Evolutionary conservation across 2,329 filamentous ascomycete genomes (phyloP), one percentile per base, ranked within the genome.

Genomic region (Chaetomium globosum): DNA sequence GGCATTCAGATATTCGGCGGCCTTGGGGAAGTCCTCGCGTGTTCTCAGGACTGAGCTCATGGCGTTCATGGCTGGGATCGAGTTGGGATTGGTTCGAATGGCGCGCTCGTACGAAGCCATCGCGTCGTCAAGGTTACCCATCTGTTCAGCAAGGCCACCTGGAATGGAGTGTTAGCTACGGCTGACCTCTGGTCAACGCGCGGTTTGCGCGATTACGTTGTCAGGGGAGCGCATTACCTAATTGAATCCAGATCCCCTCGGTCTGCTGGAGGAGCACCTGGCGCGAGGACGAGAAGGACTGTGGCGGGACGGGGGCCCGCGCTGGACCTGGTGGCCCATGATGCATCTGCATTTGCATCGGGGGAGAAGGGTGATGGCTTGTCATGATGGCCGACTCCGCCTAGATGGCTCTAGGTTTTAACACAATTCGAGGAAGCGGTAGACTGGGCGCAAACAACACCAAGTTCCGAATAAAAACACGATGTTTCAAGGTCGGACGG

Each of bases 11-110:
- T 94, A 98, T 74, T 98, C 94, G 60, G 97, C 90, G 0, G 95
- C 95, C 75, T 95, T 95, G 53, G 91, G 89, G 73, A 97, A 99
- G 53, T 96, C 91, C 76, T 98, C 95, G 74, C 93, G 92, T 46
- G 91, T 93, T 71, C 96, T 89, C 67, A 97, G 83, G 67, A 98
- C 95, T 76, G 91, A 87, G 65, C 93, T 95, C 70, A 98, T 97
- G 67, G 93, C 91, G 72, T 93, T 96, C 91, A 98, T 94, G 33
- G 95, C 95, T 0, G 88, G 86, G 58, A 95, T 89, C 21, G 94
- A 98, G 81, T 91, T 92, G 55, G 88, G 86, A 75, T 98, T 98
- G 76, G 93, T 91, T 71, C 87, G 86, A 67, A 98, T 84, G 51
- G 93, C 95, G 75, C 91, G 89, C 77, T 98, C 93, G 77, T 97